Base-by-base conservation (phyloP, 2,329 filamentous ascomycete species). In the Aspergillus oerlinghausenensis region DNA sequence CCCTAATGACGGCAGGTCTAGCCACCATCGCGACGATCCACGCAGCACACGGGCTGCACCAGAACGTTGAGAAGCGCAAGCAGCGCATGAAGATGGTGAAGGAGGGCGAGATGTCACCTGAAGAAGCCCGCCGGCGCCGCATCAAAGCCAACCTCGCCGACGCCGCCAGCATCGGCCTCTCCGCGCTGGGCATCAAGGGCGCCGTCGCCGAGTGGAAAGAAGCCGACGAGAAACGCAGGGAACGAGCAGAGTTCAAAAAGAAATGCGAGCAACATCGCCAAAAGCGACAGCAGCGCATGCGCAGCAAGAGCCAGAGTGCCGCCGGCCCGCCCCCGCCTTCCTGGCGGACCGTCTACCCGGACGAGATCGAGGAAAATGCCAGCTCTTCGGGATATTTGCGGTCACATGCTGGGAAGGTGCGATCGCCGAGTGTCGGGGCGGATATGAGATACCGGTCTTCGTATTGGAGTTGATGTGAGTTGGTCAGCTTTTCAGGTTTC, bases 21-120 rank as follows among this genome's bases (percentile, higher is more conserved):
- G 86, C 86, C 54, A 85, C 84, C 56, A 81, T 88, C 57, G 86
- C 86, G 40, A 88, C 86, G 28, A 87, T 88, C 60, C 85, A 88
- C 73, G 86, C 86, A 25, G 86, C 84, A 14, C 85, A 88, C 69
- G 82, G 80, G 59, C 78, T 88, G 54, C 85, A 87, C 72, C 78
- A 81, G 60, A 83, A 81, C 65, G 81, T 87, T 75, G 83, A 86
- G 63, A 84, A 85, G 58, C 82, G 84, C 55, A 81, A 88, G 60
- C 80, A 84, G 63, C 79, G 85, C 50, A 79, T 80, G 67, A 79
- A 82, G 64, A 75, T 83, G 53, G 79, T 88, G n/a, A 75, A 78
- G 29, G 82, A 87, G 61, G 86, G 85, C 49, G 81, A 86, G 64
- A 87, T 88, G 73, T 77, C 80, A 3, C 75, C 79, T 2, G 82